These are phyloP conservation scores for Dorcoceras hygrometricum DNA, from an alignment of 257 asterid genomes.

Conservation along the genomic window DNA sequence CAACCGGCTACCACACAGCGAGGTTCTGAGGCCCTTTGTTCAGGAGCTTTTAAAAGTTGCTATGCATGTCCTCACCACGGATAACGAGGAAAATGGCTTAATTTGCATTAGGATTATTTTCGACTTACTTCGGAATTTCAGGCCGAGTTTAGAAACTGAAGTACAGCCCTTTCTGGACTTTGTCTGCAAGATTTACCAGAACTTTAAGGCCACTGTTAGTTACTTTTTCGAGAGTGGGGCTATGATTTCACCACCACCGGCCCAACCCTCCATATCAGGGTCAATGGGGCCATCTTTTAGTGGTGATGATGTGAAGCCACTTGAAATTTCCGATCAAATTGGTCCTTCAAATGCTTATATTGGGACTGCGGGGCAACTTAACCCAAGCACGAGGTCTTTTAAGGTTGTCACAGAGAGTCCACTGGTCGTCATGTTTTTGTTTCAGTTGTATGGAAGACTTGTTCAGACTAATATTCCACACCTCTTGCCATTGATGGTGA, in stretches of 20 bases:
- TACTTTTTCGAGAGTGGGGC: slow-evolving; percentile 97
- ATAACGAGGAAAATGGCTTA: slow-evolving; percentile 93
- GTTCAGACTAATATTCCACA: slow-evolving; percentile 98
- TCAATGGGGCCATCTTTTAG: slow-evolving; percentile 58
- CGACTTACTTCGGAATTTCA: slow-evolving; percentile 92
- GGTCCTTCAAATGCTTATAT: slow-evolving; percentile 57
- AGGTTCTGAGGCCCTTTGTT: slow-evolving; percentile 92
- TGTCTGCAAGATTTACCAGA: slow-evolving; percentile 95
- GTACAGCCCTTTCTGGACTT: slow-evolving; percentile 99
- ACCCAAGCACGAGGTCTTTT: slow-evolving; percentile 97
- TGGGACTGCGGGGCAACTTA: slow-evolving; percentile 73
- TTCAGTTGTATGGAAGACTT: slow-evolving; percentile 90
- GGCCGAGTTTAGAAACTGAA: slow-evolving; percentile 85
- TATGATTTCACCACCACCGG: slow-evolving; percentile 72
- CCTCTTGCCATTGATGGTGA: slow-evolving; percentile 89
- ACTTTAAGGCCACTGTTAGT: slow-evolving; percentile 82
- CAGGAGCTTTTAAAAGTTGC: slow-evolving; percentile 96
- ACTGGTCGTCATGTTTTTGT: slow-evolving; percentile 93
- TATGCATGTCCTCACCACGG: slow-evolving; percentile 87
- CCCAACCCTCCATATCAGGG: slow-evolving; percentile 55
- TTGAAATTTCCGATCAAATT: slow-evolving; percentile 74
- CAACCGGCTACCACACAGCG: slow-evolving; percentile 96
- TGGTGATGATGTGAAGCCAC: slow-evolving; percentile 83
- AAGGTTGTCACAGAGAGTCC: slow-evolving; percentile 99
- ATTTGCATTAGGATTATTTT: slow-evolving; percentile 94